Conservation (phyloP, 202 grass and related monocot genomes). For the Schoenoplectus triqueter region DNA sequence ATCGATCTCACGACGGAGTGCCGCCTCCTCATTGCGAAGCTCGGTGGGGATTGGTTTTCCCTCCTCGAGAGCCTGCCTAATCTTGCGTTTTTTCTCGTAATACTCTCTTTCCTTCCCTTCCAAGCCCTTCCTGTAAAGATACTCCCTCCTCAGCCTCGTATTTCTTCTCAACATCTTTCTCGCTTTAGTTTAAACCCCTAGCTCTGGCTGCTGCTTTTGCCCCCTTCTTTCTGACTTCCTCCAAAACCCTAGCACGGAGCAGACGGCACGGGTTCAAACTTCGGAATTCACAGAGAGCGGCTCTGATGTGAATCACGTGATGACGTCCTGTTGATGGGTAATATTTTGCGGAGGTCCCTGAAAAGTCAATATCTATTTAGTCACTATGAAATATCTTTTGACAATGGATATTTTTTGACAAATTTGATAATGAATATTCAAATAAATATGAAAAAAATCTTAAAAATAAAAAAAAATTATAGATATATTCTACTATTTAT, state of each 20-base stretch:
- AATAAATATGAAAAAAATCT: no score
- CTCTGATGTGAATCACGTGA: background rate
- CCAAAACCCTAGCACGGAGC: background rate
- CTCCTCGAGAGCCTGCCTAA: constrained; percentile 79
- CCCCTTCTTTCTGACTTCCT: background rate
- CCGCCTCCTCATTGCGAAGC: constrained; percentile 82
- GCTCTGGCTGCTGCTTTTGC: background rate
- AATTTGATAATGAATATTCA: no score
- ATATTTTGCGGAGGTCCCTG: background rate
- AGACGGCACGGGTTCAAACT: background rate
- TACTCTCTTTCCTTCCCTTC: constrained; percentile 72
- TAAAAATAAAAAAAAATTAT: no score
- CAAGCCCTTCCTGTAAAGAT: constrained; percentile 80
- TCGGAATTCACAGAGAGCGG: background rate
- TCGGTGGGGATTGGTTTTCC: constrained; percentile 88
- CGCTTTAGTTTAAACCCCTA: constrained; percentile 18
- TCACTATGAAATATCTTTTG: background rate
- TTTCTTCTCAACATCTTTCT: constrained; percentile 52
- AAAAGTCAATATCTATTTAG: background rate
- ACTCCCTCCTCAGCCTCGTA: constrained; percentile 54
- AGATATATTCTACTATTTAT: no score
- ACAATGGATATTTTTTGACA: background rate
- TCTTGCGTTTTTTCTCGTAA: constrained; percentile 90
- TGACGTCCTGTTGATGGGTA: background rate
- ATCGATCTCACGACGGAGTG: constrained; percentile 78